phyloP scores from a whole-genome alignment of 192 early-diverging fungal species.

The Endogone sp. region DNA sequence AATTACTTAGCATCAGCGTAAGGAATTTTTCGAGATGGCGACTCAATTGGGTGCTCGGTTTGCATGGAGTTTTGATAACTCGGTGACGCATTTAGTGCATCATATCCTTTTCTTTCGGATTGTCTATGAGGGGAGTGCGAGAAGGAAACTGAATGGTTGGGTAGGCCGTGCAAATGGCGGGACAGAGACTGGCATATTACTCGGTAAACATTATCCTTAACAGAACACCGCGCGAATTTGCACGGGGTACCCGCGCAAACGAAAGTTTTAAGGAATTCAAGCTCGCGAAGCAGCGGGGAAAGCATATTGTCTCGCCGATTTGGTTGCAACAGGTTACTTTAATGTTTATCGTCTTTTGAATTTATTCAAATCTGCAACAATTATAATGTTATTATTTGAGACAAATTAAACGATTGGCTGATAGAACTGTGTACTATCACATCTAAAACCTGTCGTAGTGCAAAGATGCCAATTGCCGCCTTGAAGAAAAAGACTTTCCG shows the following conservation, averaged over 20 bases:
- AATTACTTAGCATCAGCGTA: background rate
- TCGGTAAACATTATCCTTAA: background rate
- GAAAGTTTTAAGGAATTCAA: background rate
- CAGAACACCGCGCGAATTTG: background rate
- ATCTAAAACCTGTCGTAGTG: no score
- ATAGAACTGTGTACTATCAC: no score
- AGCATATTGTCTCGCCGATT: background rate
- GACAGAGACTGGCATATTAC: no score
- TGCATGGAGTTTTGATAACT: background rate
- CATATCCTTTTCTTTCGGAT: background rate
- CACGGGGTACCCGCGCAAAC: background rate
- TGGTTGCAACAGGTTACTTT: background rate
- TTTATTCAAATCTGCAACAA: no score
- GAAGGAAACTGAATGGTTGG: no score
- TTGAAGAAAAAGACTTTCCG: background rate
- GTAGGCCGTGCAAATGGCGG: no score
- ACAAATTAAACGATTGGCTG: no score
- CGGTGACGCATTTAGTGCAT: background rate
- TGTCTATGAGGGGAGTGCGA: no score
- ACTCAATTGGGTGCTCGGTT: background rate
- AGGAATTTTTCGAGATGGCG: background rate
- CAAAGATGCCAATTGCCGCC: background rate
- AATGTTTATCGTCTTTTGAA: no score
- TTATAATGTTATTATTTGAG: no score
- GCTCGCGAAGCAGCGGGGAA: background rate